Base-by-base conservation (phyloP, 257 asterid genomes). In the Parsonsia alboflavescens region DNA sequence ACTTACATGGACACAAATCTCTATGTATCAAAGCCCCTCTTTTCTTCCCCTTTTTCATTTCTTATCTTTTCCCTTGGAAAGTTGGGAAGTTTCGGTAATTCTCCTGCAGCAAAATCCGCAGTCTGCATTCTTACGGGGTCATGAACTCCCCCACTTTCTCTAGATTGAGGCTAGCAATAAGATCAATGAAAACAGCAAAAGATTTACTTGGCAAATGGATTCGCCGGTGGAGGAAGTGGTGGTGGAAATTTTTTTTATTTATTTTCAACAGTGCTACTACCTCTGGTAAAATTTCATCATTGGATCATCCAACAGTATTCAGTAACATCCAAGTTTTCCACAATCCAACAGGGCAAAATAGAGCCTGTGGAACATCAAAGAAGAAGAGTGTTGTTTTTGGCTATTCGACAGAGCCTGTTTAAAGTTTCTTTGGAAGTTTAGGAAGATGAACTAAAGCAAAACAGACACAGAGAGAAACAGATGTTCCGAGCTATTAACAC, bases 111-210 rank as follows among this genome's bases (percentile, higher is more conserved):
- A 16, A 52, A 52, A 19, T 48, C 52, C 52, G 11, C 16, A 48
- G 52, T 48, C 52, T n/a, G 16, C n/a, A 21, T 16, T 16, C 21
- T 52, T 8, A 49, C 57, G n/a, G 22, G n/a, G n/a, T n/a, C n/a
- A n/a, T n/a, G n/a, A n/a, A n/a, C n/a, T n/a, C n/a, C n/a, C 7
- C 16, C 57, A 7, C 16, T 59, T 16, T 53, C 33, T 7, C 10
- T 11, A 53, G 5, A 17, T 53, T 0, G 44, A 59, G 4, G 70
- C 28, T 0, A 73, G 13, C 36, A 63, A 44, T 19, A 33, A 8
- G 48, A 77, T 42, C 68, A 71, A 63, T 11, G 41, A 71, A 16
- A 77, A 24, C 24, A 63, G 13, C 66, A 63, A 10, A 50, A 49
- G 7, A 53, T 49, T 54, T 9, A 28, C 33, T 46, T 52, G 66